Conservation (phyloP, 495 filamentous ascomycete genomes). For the Trichoderma gamsii region DNA sequence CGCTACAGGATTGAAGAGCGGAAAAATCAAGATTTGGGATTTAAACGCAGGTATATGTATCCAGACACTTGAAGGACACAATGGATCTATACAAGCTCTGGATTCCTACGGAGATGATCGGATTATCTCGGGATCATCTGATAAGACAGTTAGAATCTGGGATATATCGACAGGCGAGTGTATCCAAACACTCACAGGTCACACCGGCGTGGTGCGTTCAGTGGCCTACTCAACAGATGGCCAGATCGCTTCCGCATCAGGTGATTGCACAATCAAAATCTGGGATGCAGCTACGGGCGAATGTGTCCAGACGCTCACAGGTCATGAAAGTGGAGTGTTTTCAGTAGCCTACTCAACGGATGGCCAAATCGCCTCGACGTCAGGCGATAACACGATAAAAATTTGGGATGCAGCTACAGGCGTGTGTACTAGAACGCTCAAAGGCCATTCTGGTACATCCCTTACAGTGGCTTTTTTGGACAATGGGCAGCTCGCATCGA, state of each 20-base stretch:
- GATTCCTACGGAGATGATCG: not conserved
- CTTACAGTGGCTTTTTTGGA: too few species aligned
- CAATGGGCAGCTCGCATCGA: slow-evolving; percentile 19
- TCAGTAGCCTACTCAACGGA: too few species aligned
- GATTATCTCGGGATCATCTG: slow-evolving; percentile 1
- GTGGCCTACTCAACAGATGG: not conserved
- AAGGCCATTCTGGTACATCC: too few species aligned
- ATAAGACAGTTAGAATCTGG: slow-evolving; percentile 18
- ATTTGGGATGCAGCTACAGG: slow-evolving; percentile 16
- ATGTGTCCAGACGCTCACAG: not conserved
- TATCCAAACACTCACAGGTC: slow-evolving; percentile 15
- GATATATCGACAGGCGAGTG: slow-evolving; percentile 8
- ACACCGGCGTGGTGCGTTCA: not conserved
- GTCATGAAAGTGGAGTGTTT: not conserved
- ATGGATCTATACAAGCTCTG: not conserved
- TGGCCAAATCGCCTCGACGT: not conserved
- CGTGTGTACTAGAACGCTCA: slow-evolving; percentile 17
- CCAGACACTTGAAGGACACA: not conserved
- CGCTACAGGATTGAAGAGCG: slow-evolving; percentile 1
- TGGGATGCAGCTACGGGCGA: not conserved
- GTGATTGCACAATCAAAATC: slow-evolving; percentile 3
- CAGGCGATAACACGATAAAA: slow-evolving; percentile 2
- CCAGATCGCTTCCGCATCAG: slow-evolving; percentile 2
- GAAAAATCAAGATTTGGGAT: slow-evolving; percentile 18
- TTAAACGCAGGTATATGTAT: not conserved